Conservation (phyloP, 257 asterid genomes). For the Penstemon barbatus region DNA sequence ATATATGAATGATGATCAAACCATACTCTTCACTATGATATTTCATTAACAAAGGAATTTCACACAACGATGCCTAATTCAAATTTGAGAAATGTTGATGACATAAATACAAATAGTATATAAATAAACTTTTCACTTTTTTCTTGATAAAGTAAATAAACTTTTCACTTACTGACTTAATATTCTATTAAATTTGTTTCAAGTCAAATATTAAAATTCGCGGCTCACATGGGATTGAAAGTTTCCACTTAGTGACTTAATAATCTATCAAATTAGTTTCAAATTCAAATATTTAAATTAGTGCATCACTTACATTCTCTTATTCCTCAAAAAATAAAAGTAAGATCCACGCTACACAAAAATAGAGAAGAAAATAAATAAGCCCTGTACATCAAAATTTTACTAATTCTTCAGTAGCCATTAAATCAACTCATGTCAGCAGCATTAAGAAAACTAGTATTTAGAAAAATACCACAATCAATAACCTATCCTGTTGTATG, state of each 20-base stretch:
- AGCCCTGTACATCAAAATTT: conserved; percentile 7
- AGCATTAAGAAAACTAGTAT: background rate
- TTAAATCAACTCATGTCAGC: background rate
- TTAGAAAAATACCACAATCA: conserved; percentile 12
- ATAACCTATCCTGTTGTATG: conserved; percentile 3
- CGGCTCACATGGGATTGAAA: background rate
- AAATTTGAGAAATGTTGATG: background rate
- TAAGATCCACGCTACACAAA: background rate
- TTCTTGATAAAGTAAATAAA: too few species aligned
- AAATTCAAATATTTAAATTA: background rate
- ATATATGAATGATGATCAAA: background rate
- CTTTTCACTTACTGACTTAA: background rate
- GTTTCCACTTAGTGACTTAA: background rate
- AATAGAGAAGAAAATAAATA: too few species aligned
- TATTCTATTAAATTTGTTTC: background rate
- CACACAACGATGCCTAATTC: background rate
- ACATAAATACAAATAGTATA: background rate
- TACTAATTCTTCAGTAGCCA: background rate
- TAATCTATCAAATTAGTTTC: background rate
- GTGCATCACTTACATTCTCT: background rate
- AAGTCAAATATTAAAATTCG: background rate
- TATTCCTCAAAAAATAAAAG: background rate
- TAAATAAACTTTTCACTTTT: background rate
- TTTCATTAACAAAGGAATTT: background rate
- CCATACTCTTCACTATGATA: background rate